These are phyloP conservation scores for Kodamaea sp. DNA, from an alignment of 1,139 yeast genomes.

Conservation along the genomic window DNA sequence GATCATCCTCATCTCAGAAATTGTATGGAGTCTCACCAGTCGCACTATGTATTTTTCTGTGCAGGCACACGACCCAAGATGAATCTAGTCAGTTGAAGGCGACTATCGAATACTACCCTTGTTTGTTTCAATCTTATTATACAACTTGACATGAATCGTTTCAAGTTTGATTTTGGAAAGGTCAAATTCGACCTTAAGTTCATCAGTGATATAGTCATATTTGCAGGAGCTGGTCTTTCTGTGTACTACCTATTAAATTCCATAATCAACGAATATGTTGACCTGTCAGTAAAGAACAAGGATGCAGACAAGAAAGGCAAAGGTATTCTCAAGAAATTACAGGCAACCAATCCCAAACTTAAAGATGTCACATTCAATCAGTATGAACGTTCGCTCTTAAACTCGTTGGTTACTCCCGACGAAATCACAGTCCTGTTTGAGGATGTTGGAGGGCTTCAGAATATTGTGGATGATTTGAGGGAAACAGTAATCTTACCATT, in stretches of 20 bases:
- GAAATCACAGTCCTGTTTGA: slow-evolving; percentile 74
- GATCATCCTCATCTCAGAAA: slow-evolving; percentile 1
- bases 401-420: slow-evolving; percentile 79
- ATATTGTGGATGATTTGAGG: slow-evolving; percentile 76
- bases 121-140: too few relatives aligned
- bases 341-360: slow-evolving; percentile 59
- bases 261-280: slow-evolving; percentile 53
- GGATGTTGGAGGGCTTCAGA: slow-evolving; percentile 88
- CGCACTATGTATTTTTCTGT: too few relatives aligned
- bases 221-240: slow-evolving; percentile 82
- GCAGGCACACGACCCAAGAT: too few relatives aligned
- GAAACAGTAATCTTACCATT: slow-evolving; percentile 90
- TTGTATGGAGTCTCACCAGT: too few relatives aligned
- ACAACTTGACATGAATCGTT: slow-evolving; percentile 26
- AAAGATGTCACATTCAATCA: slow-evolving; percentile 59
- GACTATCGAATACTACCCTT: too few relatives aligned
- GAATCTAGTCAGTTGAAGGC: too few relatives aligned
- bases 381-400: slow-evolving; percentile 75
- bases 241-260: slow-evolving; percentile 70
- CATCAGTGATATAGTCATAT: slow-evolving; percentile 65
- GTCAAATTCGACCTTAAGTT: slow-evolving; percentile 55
- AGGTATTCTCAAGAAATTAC: slow-evolving; percentile 60
- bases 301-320: slow-evolving; percentile 71
- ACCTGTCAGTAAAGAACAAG: slow-evolving; percentile 55
- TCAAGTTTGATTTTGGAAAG: slow-evolving; percentile 41